phyloP scores from a whole-genome alignment of 2,329 filamentous ascomycete genomes.

The Arthrobotrys pseudoclavata region DNA sequence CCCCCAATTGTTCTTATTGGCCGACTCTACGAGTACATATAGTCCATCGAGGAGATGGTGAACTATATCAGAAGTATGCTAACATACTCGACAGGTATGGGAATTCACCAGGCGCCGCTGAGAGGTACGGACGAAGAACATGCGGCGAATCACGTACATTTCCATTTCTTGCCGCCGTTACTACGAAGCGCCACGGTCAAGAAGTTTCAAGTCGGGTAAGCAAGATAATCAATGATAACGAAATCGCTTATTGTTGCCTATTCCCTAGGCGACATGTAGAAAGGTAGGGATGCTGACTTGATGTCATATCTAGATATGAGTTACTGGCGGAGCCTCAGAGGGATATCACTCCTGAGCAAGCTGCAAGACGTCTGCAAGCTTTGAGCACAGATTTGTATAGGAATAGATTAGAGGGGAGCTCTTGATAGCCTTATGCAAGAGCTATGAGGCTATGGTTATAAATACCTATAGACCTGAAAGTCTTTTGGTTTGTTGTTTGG shows the following conservation, averaged over 20 bases:
- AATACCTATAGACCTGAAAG: neutral
- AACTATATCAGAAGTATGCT: slow-evolving; percentile 19
- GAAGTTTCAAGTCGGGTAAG: slow-evolving; percentile 89
- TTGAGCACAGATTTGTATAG: slow-evolving; percentile 85
- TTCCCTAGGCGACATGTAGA: neutral
- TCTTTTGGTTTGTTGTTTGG: neutral
- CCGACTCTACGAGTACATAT: neutral
- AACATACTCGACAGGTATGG: slow-evolving; percentile 74
- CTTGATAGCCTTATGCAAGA: slow-evolving; percentile 1
- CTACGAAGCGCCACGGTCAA: slow-evolving; percentile 91
- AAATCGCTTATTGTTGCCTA: slow-evolving; percentile 23
- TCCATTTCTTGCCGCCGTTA: slow-evolving; percentile 97
- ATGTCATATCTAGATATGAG: slow-evolving; percentile 75
- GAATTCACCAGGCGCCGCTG: slow-evolving; percentile 93
- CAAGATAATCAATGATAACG: slow-evolving; percentile 42
- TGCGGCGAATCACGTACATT: slow-evolving; percentile 86
- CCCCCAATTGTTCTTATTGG: slow-evolving; percentile 52
- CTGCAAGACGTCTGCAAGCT: slow-evolving; percentile 79
- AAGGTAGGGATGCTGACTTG: slow-evolving; percentile 48
- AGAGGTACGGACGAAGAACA: slow-evolving; percentile 84
- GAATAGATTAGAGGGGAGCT: slow-evolving; percentile 69
- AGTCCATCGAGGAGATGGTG: neutral
- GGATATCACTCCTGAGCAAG: slow-evolving; percentile 97
- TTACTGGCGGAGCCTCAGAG: slow-evolving; percentile 97
- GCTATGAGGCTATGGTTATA: neutral